These are phyloP conservation scores for Neurospora africana DNA, from an alignment of 495 filamentous ascomycete species.

Conservation along the genomic window DNA sequence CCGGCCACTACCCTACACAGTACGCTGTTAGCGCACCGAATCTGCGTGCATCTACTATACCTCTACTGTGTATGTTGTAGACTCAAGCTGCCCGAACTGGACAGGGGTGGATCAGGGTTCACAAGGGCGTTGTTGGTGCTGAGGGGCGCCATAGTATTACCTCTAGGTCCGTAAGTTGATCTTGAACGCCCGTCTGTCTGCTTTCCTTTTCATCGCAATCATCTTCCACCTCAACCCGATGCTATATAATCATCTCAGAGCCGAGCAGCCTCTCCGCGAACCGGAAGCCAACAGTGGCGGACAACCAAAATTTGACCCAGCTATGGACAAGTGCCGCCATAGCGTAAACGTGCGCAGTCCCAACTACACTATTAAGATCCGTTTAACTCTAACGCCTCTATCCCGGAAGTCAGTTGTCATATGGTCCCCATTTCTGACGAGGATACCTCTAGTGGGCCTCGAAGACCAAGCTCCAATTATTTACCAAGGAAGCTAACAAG, in stretches of 20 bases:
- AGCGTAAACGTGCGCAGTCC: background rate
- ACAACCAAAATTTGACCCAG: background rate
- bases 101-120: background rate
- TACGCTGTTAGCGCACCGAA: background rate
- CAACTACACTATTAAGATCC: background rate
- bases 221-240: background rate
- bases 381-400: background rate
- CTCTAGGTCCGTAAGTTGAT: background rate
- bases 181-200: background rate
- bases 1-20: too few relatives aligned
- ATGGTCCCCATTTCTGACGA: background rate
- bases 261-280: background rate
- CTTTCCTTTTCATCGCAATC: background rate
- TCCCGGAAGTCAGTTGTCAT: background rate
- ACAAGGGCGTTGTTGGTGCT: too few relatives aligned
- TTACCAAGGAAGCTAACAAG: background rate
- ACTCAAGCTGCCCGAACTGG: too few relatives aligned
- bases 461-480: background rate
- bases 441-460: background rate
- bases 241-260: background rate
- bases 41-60: background rate
- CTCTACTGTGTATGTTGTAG: too few relatives aligned
- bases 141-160: too few relatives aligned
- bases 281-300: background rate
- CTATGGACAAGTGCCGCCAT: background rate